These are phyloP conservation scores for Cladosporium halotolerans DNA, from an alignment of 2,329 filamentous ascomycete genomes.

Conservation along the genomic window DNA sequence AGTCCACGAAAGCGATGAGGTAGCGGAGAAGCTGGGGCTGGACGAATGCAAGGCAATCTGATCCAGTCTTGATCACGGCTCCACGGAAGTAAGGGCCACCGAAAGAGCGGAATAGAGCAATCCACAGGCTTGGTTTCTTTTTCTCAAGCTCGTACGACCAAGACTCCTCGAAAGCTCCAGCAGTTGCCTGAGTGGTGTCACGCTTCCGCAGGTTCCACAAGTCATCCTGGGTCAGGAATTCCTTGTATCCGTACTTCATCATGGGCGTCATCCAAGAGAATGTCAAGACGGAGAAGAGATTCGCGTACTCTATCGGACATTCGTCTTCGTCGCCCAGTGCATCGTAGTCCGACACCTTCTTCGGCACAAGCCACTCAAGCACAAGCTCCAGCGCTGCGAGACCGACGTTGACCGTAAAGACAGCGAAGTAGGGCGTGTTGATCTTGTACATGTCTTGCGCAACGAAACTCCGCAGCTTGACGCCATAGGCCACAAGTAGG, in stretches of 20 bases:
- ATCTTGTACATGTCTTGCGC: slow-evolving; percentile 65
- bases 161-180: slow-evolving; percentile 60
- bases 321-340: slow-evolving; percentile 62
- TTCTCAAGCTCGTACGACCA: slow-evolving; percentile 73
- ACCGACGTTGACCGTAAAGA: slow-evolving; percentile 66
- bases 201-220: slow-evolving; percentile 81
- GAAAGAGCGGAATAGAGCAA: slow-evolving; percentile 76
- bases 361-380: slow-evolving; percentile 83
- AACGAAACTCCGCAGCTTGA: slow-evolving; percentile 82
- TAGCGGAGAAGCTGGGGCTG: slow-evolving; percentile 85
- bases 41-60: slow-evolving; percentile 77
- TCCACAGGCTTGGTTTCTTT: slow-evolving; percentile 74
- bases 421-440: slow-evolving; percentile 67
- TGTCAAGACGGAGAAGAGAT: slow-evolving; percentile 85
- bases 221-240: slow-evolving; percentile 89
- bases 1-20: slow-evolving; percentile 77
- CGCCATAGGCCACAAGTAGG: slow-evolving; percentile 66
- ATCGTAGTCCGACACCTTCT: slow-evolving; percentile 63
- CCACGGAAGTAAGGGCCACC: slow-evolving; percentile 77
- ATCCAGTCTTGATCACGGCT: slow-evolving; percentile 79
- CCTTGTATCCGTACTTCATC: slow-evolving; percentile 91
- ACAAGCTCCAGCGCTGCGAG: slow-evolving; percentile 65
- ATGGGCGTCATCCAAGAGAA: slow-evolving; percentile 99
- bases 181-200: slow-evolving; percentile 73
- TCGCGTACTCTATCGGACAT: slow-evolving; percentile 81